A percentile compares a stretch with the other conserved stretches of the same genome.
Conservation (phyloP, 1,139 yeast species). For the Magnusiomyces tetraspermus region DNA sequence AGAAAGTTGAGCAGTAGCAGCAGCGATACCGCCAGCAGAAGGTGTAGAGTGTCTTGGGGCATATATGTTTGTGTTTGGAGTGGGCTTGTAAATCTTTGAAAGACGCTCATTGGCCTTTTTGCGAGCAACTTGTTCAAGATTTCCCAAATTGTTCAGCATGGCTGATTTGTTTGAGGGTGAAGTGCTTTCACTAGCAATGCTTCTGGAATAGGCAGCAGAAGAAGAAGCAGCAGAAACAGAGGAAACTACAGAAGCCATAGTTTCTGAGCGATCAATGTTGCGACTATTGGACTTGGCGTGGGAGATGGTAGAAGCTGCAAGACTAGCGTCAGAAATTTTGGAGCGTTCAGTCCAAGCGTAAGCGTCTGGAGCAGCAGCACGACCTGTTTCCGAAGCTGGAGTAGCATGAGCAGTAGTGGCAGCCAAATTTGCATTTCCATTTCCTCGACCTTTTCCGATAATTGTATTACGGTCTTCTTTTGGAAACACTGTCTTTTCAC, state of each 20-base stretch:
- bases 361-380: conserved; percentile 31
- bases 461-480: conserved; percentile 14
- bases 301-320: conserved; percentile 17
- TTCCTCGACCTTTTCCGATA: conserved; percentile 9
- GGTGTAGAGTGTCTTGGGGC: conserved; percentile 15
- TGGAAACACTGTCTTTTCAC: conserved; percentile 20
- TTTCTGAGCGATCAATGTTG: conserved; percentile 11
- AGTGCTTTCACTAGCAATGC: neutral
- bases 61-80: conserved; percentile 14
- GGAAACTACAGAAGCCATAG: conserved; percentile 9
- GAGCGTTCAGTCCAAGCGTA: conserved; percentile 28
- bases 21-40: conserved; percentile 10
- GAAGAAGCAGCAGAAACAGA: conserved; percentile 12
- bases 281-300: conserved; percentile 10
- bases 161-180: conserved; percentile 3
- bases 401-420: conserved; percentile 26
- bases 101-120: conserved; percentile 28
- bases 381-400: conserved; percentile 31
- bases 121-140: conserved; percentile 29
- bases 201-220: neutral
- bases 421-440: conserved; percentile 23
- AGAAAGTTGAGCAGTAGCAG: conserved; percentile 14
- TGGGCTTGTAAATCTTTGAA: conserved; percentile 24
- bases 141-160: conserved; percentile 18
- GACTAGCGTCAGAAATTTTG: conserved; percentile 12